Evolutionary conservation across 192 early-diverging fungal genomes (phyloP).

Genomic region (Funneliformis geosporum): DNA sequence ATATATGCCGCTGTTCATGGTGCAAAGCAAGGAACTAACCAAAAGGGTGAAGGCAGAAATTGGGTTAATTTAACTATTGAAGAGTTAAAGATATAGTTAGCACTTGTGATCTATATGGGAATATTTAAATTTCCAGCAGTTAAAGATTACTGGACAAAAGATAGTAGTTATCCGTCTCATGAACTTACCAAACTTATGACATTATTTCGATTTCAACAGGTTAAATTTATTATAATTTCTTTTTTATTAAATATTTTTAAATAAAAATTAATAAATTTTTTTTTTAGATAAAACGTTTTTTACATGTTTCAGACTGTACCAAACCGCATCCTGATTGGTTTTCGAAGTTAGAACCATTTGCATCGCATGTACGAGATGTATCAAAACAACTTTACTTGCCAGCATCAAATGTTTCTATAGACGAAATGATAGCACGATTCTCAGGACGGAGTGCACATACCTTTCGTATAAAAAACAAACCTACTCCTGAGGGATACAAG

Average conservation of each 20-base stretch:
- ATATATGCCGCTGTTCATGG: too few relatives aligned
- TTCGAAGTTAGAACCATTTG: constrained; percentile 33
- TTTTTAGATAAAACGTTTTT: constrained; percentile 26
- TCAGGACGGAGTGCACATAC: constrained; percentile 35
- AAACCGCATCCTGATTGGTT: constrained; percentile 12
- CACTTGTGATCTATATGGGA: background rate
- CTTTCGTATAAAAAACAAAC: constrained; percentile 35
- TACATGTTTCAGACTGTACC: constrained; percentile 29
- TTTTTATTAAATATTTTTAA: background rate
- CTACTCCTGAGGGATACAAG: constrained; percentile 41
- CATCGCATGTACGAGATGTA: constrained; percentile 10
- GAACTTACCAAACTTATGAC: background rate
- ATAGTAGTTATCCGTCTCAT: background rate
- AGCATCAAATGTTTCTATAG: constrained; percentile 32
- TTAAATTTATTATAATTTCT: background rate
- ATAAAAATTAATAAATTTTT: background rate
- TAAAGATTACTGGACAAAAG: background rate
- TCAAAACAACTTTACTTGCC: constrained; percentile 34
- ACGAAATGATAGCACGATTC: constrained; percentile 44
- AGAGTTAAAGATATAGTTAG: background rate
- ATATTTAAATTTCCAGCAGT: background rate
- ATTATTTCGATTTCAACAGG: background rate
- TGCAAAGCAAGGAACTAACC: background rate
- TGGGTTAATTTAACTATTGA: background rate
- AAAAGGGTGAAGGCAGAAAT: too few relatives aligned